Base-by-base conservation (phyloP, 2,329 filamentous ascomycete genomes). In the Thielaviopsis euricoi region DNA sequence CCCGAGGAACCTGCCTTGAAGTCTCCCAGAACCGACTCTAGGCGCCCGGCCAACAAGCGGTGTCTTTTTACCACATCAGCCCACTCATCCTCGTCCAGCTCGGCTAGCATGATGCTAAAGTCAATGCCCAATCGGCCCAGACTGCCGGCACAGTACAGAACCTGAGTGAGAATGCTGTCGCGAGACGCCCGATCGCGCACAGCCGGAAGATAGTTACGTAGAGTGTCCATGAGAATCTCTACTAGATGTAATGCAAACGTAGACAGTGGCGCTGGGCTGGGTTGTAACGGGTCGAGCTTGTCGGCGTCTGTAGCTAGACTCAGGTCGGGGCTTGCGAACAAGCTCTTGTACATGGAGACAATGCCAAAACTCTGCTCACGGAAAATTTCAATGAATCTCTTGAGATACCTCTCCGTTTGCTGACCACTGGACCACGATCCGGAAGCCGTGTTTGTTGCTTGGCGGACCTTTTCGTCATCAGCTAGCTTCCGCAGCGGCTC, bases 301-400 rank as follows among this genome's bases (percentile, higher is more conserved):
- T 62, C 26, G 63, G 62, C 37, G 59, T 22, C 52, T 10, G 53
- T 26, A 3, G 48, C 46, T 4, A 58, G 23, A 53, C 25, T 33
- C 15, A 57, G 13, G 22, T 57, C 48, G 17, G 40, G 59, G n/a
- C 52, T 61, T 49, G 86, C 83, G 65, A 95, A 95, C 57, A 97
- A 89, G 65, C 86, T 93, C 65, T 85, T 87, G 70, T 94, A 96
- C 78, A 97, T 89, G 60, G 89, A 95, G 26, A 97, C 82, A 61
- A 97, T 95, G 50, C 85, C 87, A 69, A 98, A 98, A 67, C 88
- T 95, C 70, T 98, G 93, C 70, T 98, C 93, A 56, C 93, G 86
- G 68, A 97, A 97, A 26, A 98, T 89, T 68, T 98, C 93, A 65
- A 98, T 87, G 70, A 95, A 98, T 53, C 90, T 81, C 70, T 97